Percentiles rank a stretch among this genome's conserved stretches.
These are phyloP conservation scores for Rhodotorula diobovata DNA, from an alignment of 768 basidiomycete species.

Conservation along the genomic window DNA sequence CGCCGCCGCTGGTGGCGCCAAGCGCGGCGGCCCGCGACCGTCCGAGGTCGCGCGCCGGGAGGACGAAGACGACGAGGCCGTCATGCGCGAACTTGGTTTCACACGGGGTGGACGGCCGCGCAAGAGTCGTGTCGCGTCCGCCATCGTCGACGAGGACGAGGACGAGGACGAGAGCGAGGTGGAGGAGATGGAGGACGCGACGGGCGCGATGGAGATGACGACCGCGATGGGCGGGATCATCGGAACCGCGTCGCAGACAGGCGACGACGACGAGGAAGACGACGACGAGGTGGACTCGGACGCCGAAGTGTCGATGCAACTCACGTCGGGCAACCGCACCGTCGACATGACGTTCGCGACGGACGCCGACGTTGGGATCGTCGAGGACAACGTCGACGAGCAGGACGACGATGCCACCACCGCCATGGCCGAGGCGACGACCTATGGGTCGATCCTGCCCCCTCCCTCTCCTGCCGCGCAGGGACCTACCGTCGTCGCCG, in stretches of 20 bases:
- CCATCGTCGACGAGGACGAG: conserved; percentile 8
- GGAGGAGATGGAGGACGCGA: conserved; percentile 16
- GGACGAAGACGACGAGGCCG: conserved; percentile 37
- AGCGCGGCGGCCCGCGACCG: conserved; percentile 11
- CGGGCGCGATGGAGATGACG: conserved; percentile 32
- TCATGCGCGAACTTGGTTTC: conserved; percentile 29
- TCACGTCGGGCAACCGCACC: conserved; percentile 20
- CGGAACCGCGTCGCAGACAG: not conserved
- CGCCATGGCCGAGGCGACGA: conserved; percentile 36
- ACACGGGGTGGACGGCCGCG: conserved; percentile 22
- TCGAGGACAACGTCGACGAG: not conserved
- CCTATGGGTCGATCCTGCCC: conserved; percentile 24
- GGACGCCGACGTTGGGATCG: not conserved
- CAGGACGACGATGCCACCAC: conserved; percentile 1
- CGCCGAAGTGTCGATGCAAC: conserved; percentile 34
- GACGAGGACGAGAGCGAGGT: conserved; percentile 8
- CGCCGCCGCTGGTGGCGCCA: not conserved
- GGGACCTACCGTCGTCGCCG: not conserved
- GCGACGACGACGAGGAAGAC: conserved; percentile 6
- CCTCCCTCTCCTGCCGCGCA: not conserved
- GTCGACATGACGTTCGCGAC: conserved; percentile 15
- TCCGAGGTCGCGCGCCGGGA: conserved; percentile 26
- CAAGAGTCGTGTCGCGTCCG: conserved; percentile 23
- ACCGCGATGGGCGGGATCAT: conserved; percentile 23
- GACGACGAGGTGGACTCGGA: conserved; percentile 38